Evolutionary conservation across 192 early-diverging fungal species (phyloP), one percentile per base, ranked within the genome.

Genomic region (Entomortierella lignicola): DNA sequence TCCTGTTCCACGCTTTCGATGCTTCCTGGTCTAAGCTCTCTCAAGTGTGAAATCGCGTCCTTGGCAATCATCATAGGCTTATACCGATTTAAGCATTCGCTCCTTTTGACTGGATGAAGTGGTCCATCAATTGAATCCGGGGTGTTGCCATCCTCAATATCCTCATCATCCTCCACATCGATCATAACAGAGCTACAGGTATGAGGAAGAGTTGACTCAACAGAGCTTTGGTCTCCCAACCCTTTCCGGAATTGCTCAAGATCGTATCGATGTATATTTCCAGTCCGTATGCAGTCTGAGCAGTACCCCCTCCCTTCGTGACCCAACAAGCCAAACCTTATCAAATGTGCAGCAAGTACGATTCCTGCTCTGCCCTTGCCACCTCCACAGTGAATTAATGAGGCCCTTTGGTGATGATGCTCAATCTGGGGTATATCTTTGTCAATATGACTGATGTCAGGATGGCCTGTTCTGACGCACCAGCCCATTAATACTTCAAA

Each of bases 401-500:
- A 70, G 4, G 75, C 75, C 34, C 62, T 57, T 34, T 65, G 66
- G 44, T 79, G 75, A 23, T 51, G 53, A 44, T 20, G 57, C 17
- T 21, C 21, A 17, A 48, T 12, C 17, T 30, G 2, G 47, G 8
- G 8, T 39, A 30, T 48, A 23, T 37, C 10, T 20, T 2, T 13
- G 10, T 43, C 37, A 2, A 5, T 31, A n/a, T 39, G 15, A 41
- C 1, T 2, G 3, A 31, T n/a, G 6, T 39, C 37, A 1, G 41
- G 18, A 23, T 60, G 42, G 29, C 57, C 75, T 8, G 57, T 44
- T 17, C 62, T 62, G 21, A 66, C 42, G 52, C 75, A 79, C 75
- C 75, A 79, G 11, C 75, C 75, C 75, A 79, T 79, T 17, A 79
- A 1, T 15, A 70, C 52, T 30, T 79, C 75, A 55, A 79, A 79